Conservation (phyloP, 2,329 filamentous ascomycete species). For the Mariannaea sp. region DNA sequence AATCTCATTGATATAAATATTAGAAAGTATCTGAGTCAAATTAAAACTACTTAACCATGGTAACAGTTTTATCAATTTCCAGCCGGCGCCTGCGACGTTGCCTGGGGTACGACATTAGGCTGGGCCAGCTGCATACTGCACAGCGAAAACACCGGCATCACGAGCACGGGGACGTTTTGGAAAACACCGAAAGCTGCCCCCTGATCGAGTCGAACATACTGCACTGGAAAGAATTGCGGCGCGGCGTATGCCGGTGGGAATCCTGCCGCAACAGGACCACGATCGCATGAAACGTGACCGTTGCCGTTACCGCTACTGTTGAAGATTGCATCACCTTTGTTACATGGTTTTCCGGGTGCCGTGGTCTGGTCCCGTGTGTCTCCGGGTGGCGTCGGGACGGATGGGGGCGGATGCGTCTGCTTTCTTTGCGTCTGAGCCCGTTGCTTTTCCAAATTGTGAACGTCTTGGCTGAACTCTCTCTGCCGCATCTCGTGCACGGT, state of each 20-base stretch:
- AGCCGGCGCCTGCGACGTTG: not conserved
- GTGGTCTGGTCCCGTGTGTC: not conserved
- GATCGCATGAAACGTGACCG: not conserved
- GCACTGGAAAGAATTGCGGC: not conserved
- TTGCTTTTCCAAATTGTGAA: not conserved
- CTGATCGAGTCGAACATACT: conserved; percentile 3
- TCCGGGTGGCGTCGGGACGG: not conserved
- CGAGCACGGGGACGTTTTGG: not conserved
- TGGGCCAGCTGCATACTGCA: not conserved
- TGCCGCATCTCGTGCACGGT: not conserved
- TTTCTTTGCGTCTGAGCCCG: not conserved
- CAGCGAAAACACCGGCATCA: not conserved
- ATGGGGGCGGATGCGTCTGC: not conserved
- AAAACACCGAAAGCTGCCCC: not conserved
- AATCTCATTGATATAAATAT: too few species aligned
- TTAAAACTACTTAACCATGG: not conserved
- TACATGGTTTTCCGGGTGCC: not conserved
- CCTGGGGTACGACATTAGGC: not conserved
- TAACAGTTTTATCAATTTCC: too few species aligned
- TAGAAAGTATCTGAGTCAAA: too few species aligned
- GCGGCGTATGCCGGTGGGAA: not conserved
- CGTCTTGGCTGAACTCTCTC: not conserved
- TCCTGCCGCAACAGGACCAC: not conserved
- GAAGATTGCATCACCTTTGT: not conserved
- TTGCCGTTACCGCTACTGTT: not conserved